Evolutionary conservation across 305 asterid species (phyloP).

Genomic region (Fraxinus floribunda): DNA sequence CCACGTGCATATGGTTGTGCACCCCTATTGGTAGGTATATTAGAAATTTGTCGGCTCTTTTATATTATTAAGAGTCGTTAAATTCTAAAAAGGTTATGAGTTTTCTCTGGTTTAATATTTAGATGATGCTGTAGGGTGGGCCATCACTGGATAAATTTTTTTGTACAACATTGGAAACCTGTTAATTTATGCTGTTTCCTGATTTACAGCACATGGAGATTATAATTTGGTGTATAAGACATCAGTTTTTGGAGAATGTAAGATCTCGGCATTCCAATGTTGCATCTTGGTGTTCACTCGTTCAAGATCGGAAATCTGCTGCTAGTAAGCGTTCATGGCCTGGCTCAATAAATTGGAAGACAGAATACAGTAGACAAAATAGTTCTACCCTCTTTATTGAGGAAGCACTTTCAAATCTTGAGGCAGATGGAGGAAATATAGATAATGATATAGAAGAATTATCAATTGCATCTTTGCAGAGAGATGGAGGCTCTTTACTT

Average conservation of each 20-base stretch:
- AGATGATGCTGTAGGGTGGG: slow-evolving; percentile 6
- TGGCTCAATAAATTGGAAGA: slow-evolving; percentile 35
- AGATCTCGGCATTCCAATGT: slow-evolving; percentile 49
- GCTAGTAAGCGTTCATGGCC: slow-evolving; percentile 86
- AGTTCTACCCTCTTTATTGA: slow-evolving; percentile 71
- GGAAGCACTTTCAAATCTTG: slow-evolving; percentile 88
- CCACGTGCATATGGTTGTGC: slow-evolving; percentile 9
- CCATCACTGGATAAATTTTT: slow-evolving; percentile 10
- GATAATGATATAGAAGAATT: slow-evolving; percentile 51
- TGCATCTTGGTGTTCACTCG: slow-evolving; percentile 59
- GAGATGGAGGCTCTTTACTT: slow-evolving; percentile 45
- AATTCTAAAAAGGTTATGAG: neutral
- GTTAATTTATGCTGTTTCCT: slow-evolving; percentile 9
- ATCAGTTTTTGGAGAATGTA: slow-evolving; percentile 67
- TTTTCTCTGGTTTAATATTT: neutral
- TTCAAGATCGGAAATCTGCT: slow-evolving; percentile 68
- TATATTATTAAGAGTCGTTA: slow-evolving; percentile 8
- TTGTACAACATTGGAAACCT: slow-evolving; percentile 3
- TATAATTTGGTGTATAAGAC: slow-evolving; percentile 86
- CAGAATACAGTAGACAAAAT: slow-evolving; percentile 39
- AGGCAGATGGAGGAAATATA: slow-evolving; percentile 47
- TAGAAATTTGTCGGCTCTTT: neutral
- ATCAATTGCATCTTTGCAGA: slow-evolving; percentile 43
- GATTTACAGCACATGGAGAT: slow-evolving; percentile 78
- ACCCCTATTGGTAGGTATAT: neutral